Base-by-base conservation (phyloP, 805 yeast species). In the Starmerella asiatica region DNA sequence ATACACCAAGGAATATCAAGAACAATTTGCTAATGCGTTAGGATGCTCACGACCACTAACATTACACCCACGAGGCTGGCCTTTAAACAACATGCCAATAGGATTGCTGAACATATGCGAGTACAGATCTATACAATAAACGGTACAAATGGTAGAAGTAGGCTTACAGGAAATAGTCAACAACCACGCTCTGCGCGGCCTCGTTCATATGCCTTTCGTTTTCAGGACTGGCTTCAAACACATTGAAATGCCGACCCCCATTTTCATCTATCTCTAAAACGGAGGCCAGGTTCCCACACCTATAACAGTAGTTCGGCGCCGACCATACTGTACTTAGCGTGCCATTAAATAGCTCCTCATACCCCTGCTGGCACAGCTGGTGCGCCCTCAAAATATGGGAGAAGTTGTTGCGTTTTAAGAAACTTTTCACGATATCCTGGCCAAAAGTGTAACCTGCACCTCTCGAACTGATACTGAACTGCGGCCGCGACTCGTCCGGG, bases 381-480 rank as follows among this genome's bases (percentile, higher is more conserved):
- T 91, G 99, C 0, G 99, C 98, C 32, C 99, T 64, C 33, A 85
- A 70, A 39, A 91, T 77, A 56, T 82, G 88, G 23, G 73, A 75
- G 69, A 85, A 75, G 27, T 71, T 65, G 58, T 91, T 91, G 44
- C 80, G 70, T 40, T 73, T 70, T 40, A 91, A 64, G 58, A 93
- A 91, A 53, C 83, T 81, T 56, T 79, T 78, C 38, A 85, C 95
- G 36, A 93, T 88, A 47, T 82, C 91, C 30, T 74, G 66, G 16
- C 98, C 98, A 65, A 91, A 91, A 18, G 91, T 82, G 59, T 88
- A 91, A 4, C 99, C 99, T 1, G 99, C 99, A 30, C 99, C 99
- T 53, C 99, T 62, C 1, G 98, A 94, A 23, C 86, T 76, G 17
- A 91, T 70, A 48, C 86, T 78, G 58, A 91, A 91, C 53, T 85